phyloP scores from a whole-genome alignment of 2,329 filamentous ascomycete genomes.

The Cercospora sp. region DNA sequence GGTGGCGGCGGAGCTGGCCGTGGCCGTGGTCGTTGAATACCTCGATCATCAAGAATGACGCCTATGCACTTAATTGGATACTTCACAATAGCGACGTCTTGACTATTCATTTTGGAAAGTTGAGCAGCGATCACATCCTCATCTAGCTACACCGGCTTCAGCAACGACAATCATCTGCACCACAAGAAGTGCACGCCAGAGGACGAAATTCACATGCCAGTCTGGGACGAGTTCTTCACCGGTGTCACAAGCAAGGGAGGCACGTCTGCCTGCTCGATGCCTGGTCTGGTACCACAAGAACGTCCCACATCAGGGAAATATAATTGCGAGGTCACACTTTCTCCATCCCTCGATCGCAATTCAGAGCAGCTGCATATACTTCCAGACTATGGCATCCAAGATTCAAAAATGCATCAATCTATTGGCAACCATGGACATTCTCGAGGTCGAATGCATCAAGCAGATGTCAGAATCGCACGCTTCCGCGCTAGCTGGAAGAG shows the following conservation, averaged over 20 bases:
- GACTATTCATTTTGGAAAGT: not conserved
- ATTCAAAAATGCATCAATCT: not conserved
- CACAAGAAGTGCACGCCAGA: not conserved
- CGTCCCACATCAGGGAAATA: not conserved
- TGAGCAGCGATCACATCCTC: not conserved
- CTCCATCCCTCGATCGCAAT: not conserved
- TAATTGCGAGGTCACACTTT: not conserved
- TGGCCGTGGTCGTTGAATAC: constrained; percentile 15
- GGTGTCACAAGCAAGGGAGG: not conserved
- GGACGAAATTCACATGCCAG: not conserved
- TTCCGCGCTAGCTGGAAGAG: not conserved
- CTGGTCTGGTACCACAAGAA: not conserved
- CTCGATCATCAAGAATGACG: not conserved
- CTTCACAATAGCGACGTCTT: not conserved
- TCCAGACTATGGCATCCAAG: not conserved
- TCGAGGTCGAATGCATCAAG: not conserved
- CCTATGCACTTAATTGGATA: not conserved
- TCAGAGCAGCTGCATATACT: not conserved
- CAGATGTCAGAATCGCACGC: not conserved
- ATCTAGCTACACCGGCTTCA: not conserved
- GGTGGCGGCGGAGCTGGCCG: constrained; percentile 49
- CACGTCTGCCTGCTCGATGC: not conserved
- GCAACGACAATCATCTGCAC: not conserved
- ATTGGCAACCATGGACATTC: not conserved
- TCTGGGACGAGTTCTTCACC: not conserved